Conservation (phyloP, 2,329 filamentous ascomycete genomes). For the Metarhizium sp. region DNA sequence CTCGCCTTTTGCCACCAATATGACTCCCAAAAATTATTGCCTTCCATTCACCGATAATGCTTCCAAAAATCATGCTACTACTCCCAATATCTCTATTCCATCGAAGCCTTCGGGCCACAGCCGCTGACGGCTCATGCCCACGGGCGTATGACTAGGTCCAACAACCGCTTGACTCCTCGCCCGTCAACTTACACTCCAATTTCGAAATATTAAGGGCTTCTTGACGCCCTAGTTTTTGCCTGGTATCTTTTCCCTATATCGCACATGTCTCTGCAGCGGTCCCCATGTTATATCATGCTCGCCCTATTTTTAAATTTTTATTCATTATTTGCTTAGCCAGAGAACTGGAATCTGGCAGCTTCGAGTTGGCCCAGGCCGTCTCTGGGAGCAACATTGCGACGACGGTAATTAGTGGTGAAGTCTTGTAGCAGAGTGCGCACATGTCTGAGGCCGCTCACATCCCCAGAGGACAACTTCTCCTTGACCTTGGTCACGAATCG, state of each 20-base stretch:
- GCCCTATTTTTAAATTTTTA: conserved; percentile 1
- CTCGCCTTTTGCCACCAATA: conserved; percentile 2
- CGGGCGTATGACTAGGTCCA: neutral
- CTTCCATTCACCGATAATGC: neutral
- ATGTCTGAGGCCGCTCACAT: conserved; percentile 54
- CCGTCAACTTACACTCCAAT: neutral
- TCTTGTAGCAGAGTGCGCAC: conserved; percentile 84
- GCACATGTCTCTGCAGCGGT: neutral
- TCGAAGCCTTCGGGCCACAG: neutral
- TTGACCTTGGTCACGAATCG: conserved; percentile 72
- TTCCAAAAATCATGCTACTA: neutral
- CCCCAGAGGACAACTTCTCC: conserved; percentile 62
- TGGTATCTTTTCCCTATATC: neutral
- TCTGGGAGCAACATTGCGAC: conserved; percentile 88
- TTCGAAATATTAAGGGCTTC: neutral
- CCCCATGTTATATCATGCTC: neutral
- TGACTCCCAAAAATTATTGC: conserved; percentile 1
- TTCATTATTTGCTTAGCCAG: conserved; percentile 19
- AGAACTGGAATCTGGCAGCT: conserved; percentile 77
- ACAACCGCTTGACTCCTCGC: neutral
- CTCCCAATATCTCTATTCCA: neutral
- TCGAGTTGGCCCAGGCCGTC: conserved; percentile 85
- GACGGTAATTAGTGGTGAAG: conserved; percentile 89
- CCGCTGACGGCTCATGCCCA: neutral
- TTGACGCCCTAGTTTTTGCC: neutral